Evolutionary conservation across 257 asterid genomes (phyloP).

Genomic region (Paraleonurus japonicus): DNA sequence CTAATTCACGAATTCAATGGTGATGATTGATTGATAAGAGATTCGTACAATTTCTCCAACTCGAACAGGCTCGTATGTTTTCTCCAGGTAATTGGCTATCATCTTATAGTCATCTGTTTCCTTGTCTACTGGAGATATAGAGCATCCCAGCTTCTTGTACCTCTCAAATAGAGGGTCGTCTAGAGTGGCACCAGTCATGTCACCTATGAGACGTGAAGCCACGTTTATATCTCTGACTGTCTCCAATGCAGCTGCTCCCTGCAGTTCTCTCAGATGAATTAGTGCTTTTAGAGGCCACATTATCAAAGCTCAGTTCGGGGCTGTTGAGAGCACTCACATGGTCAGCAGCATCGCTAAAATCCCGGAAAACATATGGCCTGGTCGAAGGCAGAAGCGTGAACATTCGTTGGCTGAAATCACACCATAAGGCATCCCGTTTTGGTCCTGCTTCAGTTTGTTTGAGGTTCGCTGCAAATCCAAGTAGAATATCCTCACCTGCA

Average conservation of each 20-base stretch:
- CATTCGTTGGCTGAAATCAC: slow-evolving; percentile 66
- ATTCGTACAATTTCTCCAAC: slow-evolving; percentile 72
- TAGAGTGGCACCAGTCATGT: slow-evolving; percentile 63
- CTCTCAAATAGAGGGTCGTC: slow-evolving; percentile 79
- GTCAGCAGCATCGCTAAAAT: slow-evolving; percentile 61
- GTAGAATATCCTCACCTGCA: slow-evolving; percentile 63
- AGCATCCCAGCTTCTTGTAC: slow-evolving; percentile 71
- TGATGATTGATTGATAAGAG: neutral
- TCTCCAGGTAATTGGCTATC: slow-evolving; percentile 70
- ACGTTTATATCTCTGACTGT: slow-evolving; percentile 66
- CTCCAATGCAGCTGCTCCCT: slow-evolving; percentile 78
- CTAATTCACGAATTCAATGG: neutral
- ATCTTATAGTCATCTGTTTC: slow-evolving; percentile 71
- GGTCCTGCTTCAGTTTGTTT: slow-evolving; percentile 29
- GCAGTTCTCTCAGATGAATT: slow-evolving; percentile 13
- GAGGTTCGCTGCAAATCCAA: slow-evolving; percentile 39
- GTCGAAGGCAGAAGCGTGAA: slow-evolving; percentile 78
- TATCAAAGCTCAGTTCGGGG: too few relatives aligned
- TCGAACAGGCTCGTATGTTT: slow-evolving; percentile 71
- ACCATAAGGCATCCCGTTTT: slow-evolving; percentile 44
- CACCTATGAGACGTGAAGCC: slow-evolving; percentile 83
- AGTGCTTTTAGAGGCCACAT: neutral
- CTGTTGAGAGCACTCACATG: slow-evolving; percentile 43
- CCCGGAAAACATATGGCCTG: slow-evolving; percentile 54
- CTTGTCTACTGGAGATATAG: slow-evolving; percentile 46